Percentiles rank a stretch among this genome's conserved stretches.
These are phyloP conservation scores for Salix brachista DNA, from an alignment of 345 rosid species.

Conservation along the genomic window DNA sequence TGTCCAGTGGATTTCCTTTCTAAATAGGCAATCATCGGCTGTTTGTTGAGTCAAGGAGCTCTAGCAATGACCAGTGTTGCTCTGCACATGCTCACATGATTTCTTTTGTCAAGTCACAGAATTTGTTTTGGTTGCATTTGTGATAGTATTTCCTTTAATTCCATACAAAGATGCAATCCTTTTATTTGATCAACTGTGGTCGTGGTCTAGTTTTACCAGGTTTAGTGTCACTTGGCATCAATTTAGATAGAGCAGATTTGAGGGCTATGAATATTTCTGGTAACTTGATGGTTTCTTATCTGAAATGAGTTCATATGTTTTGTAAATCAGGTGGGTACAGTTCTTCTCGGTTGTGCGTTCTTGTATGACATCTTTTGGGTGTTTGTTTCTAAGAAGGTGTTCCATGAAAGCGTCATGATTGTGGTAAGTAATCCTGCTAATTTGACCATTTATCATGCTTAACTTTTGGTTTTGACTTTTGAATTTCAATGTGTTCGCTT, in stretches of 20 bases:
- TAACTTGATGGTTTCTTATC: neutral
- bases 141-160: neutral
- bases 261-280: neutral
- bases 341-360: conserved; percentile 95
- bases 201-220: neutral
- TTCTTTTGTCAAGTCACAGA: neutral
- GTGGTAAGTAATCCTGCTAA: conserved; percentile 56
- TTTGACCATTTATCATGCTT: neutral
- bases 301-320: conserved; percentile 13
- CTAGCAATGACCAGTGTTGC: neutral
- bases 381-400: conserved; percentile 86
- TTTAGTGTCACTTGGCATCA: neutral
- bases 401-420: conserved; percentile 98
- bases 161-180: neutral
- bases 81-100: neutral
- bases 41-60: neutral
- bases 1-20: neutral
- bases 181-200: neutral
- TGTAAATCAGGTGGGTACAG: conserved; percentile 79
- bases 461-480: neutral
- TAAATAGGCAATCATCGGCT: neutral
- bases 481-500: neutral
- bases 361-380: conserved; percentile 99
- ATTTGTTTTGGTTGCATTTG: neutral
- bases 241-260: neutral